These are phyloP conservation scores for Phytophthora colocasiae DNA, from an alignment of 352 stramenopile species.

Conservation along the genomic window DNA sequence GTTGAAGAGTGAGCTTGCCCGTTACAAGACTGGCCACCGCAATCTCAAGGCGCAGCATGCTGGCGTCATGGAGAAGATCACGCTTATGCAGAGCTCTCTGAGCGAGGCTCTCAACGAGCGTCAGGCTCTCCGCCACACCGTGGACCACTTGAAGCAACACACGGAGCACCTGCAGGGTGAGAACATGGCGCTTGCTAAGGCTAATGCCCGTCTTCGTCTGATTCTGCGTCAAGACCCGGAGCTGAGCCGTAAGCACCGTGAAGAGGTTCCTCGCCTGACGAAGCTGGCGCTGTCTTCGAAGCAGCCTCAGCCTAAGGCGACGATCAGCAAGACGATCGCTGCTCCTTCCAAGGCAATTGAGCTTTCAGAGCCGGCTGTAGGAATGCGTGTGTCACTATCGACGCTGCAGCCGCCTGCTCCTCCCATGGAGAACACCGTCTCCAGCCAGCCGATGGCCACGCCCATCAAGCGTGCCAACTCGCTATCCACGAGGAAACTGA, in stretches of 20 bases:
- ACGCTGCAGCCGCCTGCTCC: slow-evolving; percentile 54
- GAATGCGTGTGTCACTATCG: slow-evolving; percentile 62
- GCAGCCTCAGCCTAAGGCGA: slow-evolving; percentile 59
- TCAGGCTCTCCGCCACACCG: slow-evolving; percentile 74
- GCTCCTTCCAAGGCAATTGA: slow-evolving; percentile 48
- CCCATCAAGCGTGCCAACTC: slow-evolving; percentile 72
- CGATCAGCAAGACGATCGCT: slow-evolving; percentile 48
- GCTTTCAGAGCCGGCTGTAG: slow-evolving; percentile 44
- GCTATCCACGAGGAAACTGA: slow-evolving; percentile 64
- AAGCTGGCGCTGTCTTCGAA: slow-evolving; percentile 82
- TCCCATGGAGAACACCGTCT: slow-evolving; percentile 28
- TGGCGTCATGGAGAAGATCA: slow-evolving; percentile 84
- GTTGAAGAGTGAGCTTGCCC: slow-evolving; percentile 75
- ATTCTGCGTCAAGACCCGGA: slow-evolving; percentile 88
- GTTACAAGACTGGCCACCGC: slow-evolving; percentile 87
- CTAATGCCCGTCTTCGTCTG: slow-evolving; percentile 81
- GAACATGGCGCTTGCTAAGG: slow-evolving; percentile 86
- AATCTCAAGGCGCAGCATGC: slow-evolving; percentile 85
- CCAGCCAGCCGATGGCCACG: slow-evolving; percentile 34
- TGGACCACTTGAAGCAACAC: slow-evolving; percentile 78
- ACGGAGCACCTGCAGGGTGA: slow-evolving; percentile 81
- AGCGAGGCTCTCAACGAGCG: slow-evolving; percentile 78
- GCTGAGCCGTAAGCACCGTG: slow-evolving; percentile 84
- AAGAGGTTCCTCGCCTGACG: slow-evolving; percentile 84
- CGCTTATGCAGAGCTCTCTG: slow-evolving; percentile 76